phyloP scores from a whole-genome alignment of 306 rosid genomes.

The Gillenia trifoliata region DNA sequence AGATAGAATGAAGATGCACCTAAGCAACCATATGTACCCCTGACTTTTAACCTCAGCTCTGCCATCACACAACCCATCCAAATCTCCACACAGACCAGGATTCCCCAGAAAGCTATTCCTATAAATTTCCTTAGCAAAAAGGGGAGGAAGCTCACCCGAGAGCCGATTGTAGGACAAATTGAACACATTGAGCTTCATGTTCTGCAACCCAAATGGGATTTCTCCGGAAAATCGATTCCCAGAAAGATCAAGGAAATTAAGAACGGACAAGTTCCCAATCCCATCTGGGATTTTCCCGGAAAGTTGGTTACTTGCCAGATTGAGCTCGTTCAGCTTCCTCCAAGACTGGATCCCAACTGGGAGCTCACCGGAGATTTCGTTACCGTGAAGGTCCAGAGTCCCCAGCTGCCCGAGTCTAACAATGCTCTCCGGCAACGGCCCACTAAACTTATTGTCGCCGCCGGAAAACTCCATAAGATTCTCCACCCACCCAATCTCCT shows the following conservation, averaged over 20 bases:
- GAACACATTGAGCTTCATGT: constrained; percentile 68
- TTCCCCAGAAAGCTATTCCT: constrained; percentile 70
- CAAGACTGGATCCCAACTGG: constrained; percentile 40
- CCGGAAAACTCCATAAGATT: constrained; percentile 58
- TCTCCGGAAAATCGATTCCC: constrained; percentile 55
- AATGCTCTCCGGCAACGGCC: constrained; percentile 50
- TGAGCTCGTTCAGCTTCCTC: constrained; percentile 71
- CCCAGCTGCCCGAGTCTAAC: constrained; percentile 58
- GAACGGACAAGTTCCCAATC: constrained; percentile 52
- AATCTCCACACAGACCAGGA: constrained; percentile 66
- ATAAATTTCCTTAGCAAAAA: constrained; percentile 56
- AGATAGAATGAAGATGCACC: constrained; percentile 54
- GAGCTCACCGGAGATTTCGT: constrained; percentile 60
- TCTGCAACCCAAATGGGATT: constrained; percentile 61
- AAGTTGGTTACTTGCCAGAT: constrained; percentile 59
- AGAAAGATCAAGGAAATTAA: constrained; percentile 85
- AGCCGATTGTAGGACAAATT: constrained; percentile 66
- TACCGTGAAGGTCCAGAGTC: constrained; percentile 64
- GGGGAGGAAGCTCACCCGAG: constrained; percentile 70
- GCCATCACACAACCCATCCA: constrained; percentile 46
- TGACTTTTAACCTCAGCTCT: constrained; percentile 26
- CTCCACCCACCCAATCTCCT: constrained; percentile 59
- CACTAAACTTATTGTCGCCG: constrained; percentile 43
- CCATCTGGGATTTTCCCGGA: constrained; percentile 61
- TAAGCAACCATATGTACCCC: constrained; percentile 55